Conservation (phyloP, 768 basidiomycete species). For the Thelephora ganbajun region DNA sequence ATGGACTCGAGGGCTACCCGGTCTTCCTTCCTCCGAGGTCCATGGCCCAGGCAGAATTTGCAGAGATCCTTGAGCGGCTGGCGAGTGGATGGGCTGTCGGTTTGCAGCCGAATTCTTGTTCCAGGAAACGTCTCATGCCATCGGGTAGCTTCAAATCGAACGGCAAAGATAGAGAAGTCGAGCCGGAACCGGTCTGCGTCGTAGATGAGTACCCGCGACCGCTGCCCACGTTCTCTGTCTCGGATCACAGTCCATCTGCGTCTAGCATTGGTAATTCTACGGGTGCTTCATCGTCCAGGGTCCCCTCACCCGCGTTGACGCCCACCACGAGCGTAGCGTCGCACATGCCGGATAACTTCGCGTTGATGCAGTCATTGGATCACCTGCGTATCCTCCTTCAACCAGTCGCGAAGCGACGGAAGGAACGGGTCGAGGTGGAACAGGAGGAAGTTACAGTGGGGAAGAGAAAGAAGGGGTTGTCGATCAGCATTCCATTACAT, state of each 20-base stretch:
- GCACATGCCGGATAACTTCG: slow-evolving; percentile 13
- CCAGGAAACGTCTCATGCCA: background rate
- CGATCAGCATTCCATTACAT: slow-evolving; percentile 73
- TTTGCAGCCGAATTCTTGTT: slow-evolving; percentile 37
- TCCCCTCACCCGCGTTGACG: slow-evolving; percentile 8
- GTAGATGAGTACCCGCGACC: slow-evolving; percentile 12
- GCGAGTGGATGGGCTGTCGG: slow-evolving; percentile 64
- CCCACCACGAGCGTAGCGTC: slow-evolving; percentile 10
- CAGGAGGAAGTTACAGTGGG: slow-evolving; percentile 34
- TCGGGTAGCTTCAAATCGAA: slow-evolving; percentile 10
- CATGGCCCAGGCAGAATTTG: slow-evolving; percentile 82
- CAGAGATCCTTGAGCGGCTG: slow-evolving; percentile 74
- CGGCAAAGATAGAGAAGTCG: slow-evolving; percentile 13
- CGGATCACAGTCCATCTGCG: slow-evolving; percentile 13
- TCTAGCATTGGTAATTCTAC: slow-evolving; percentile 10
- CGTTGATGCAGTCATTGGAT: slow-evolving; percentile 46
- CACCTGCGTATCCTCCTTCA: slow-evolving; percentile 59
- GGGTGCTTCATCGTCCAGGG: slow-evolving; percentile 10
- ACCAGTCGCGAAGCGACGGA: slow-evolving; percentile 52
- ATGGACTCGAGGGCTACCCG: slow-evolving; percentile 80
- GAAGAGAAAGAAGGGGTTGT: slow-evolving; percentile 41
- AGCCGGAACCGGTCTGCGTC: slow-evolving; percentile 11
- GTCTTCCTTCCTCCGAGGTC: slow-evolving; percentile 78
- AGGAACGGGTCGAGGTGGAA: slow-evolving; percentile 38
- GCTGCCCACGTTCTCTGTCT: slow-evolving; percentile 13